Percentiles rank a stretch among this genome's conserved stretches.
These are phyloP conservation scores for Cucumis hystrix DNA, from an alignment of 306 rosid genomes.

Conservation along the genomic window DNA sequence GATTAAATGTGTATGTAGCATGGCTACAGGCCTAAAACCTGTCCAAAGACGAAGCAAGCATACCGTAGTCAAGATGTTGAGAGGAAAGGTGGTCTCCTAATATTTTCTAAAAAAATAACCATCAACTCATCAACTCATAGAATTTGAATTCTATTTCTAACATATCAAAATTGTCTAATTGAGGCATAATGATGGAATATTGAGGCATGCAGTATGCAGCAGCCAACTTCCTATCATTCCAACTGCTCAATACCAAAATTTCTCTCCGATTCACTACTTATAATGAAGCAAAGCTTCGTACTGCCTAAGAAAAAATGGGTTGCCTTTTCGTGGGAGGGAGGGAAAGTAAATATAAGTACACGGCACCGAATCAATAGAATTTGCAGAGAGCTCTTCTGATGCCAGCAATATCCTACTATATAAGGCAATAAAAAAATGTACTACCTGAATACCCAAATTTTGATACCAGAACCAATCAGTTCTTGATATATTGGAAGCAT, in stretches of 20 bases:
- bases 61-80: not conserved
- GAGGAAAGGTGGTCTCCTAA: not conserved
- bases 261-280: not conserved
- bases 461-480: constrained; percentile 62
- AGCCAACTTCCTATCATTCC: not conserved
- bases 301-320: not conserved
- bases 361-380: not conserved
- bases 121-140: not conserved
- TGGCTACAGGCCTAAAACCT: not conserved
- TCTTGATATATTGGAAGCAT: constrained; percentile 89
- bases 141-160: not conserved
- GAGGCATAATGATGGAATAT: not conserved
- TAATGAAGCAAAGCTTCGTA: not conserved
- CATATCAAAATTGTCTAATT: not conserved
- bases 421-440: not conserved
- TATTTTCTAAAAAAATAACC: not conserved
- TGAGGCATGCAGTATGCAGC: not conserved
- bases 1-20: not conserved
- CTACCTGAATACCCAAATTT: constrained; percentile 89
- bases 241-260: not conserved
- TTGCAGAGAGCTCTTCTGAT: not conserved
- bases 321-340: not conserved
- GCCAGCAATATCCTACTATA: not conserved
- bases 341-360: not conserved
- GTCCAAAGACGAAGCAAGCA: not conserved